phyloP scores from a whole-genome alignment of 345 rosid species.

The Sisymbrium irio region DNA sequence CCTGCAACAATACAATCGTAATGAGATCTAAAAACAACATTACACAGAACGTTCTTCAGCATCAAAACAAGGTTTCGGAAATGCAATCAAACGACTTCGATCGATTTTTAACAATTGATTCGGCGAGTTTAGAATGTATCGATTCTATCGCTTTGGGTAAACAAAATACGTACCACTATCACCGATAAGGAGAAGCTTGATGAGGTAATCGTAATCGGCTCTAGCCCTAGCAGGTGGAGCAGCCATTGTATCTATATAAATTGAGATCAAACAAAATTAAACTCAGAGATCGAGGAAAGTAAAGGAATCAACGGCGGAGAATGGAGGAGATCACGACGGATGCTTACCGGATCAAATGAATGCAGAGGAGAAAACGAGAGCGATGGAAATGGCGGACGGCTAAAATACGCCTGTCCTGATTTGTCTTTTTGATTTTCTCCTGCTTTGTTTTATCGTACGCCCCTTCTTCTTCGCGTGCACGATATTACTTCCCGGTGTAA shows the following conservation, averaged over 20 bases:
- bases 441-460: neutral
- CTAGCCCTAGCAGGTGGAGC: constrained; percentile 83
- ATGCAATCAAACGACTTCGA: neutral
- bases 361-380: constrained; percentile 19
- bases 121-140: neutral
- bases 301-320: neutral
- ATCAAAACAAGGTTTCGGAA: neutral
- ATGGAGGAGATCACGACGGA: neutral
- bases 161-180: constrained; percentile 54
- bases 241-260: constrained; percentile 43
- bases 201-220: constrained; percentile 75
- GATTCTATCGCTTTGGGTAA: constrained; percentile 7
- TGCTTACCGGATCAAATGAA: constrained; percentile 24
- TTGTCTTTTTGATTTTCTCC: neutral
- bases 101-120: neutral
- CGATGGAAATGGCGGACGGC: constrained; percentile 34
- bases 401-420: constrained; percentile 34
- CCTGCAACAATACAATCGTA: no score
- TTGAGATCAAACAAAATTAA: neutral
- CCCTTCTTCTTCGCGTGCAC: constrained; percentile 33
- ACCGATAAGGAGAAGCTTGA: constrained; percentile 70
- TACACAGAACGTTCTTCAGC: no score
- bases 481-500: constrained; percentile 22
- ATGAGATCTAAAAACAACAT: no score
- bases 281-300: constrained; percentile 16